Percentiles rank a stretch among this genome's conserved stretches.
These are phyloP conservation scores for Umbilicus rupestris DNA, from an alignment of 164 flowering plant genomes.

Conservation along the genomic window DNA sequence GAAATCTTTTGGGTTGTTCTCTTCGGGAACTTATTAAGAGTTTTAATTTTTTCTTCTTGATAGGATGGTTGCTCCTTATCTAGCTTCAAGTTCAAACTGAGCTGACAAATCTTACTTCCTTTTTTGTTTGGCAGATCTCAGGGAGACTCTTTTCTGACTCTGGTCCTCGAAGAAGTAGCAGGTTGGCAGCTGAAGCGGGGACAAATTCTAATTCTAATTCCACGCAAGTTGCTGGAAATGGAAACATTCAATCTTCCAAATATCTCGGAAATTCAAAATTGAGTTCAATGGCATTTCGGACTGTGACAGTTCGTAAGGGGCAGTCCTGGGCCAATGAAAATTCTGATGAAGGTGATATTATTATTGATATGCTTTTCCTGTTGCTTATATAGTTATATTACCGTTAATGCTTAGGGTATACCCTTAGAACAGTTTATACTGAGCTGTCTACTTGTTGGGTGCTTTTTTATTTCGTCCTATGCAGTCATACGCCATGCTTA, in stretches of 20 bases:
- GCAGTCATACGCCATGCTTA: neutral
- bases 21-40: neutral
- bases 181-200: constrained; percentile 69
- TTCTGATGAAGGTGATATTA: constrained; percentile 66
- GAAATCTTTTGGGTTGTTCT: neutral
- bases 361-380: neutral
- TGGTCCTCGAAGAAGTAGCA: constrained; percentile 77
- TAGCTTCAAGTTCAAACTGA: neutral
- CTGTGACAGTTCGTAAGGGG: constrained; percentile 66
- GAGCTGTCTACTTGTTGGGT: neutral
- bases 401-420: neutral
- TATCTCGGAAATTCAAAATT: constrained; percentile 58
- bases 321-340: constrained; percentile 56
- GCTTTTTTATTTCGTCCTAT: neutral
- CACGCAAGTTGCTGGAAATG: constrained; percentile 51
- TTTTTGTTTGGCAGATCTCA: constrained; percentile 45
- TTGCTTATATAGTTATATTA: neutral
- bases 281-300: constrained; percentile 55
- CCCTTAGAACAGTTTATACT: neutral
- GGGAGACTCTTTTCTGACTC: constrained; percentile 93
- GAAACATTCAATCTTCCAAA: constrained; percentile 55
- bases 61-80: neutral
- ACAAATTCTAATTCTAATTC: constrained; percentile 30
- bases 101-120: neutral
- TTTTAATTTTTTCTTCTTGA: neutral